Evolutionary conservation across 148 eudicot species (phyloP).

Genomic region (Pharnaceum exiguum): DNA sequence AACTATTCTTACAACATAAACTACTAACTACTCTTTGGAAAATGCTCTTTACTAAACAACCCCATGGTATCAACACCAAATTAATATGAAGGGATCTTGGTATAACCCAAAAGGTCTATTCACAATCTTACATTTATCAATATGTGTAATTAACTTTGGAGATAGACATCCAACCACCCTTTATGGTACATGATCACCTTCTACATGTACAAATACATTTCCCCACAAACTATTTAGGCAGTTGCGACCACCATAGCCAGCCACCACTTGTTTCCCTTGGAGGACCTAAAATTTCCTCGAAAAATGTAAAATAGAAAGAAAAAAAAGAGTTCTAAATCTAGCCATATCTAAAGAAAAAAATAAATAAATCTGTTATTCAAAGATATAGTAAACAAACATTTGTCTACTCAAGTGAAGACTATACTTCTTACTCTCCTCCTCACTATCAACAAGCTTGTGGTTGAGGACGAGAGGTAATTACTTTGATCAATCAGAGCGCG

Average conservation of each 20-base stretch:
- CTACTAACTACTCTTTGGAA: too few species aligned
- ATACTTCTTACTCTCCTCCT: background rate
- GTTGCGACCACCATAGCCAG: background rate
- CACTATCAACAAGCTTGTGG: background rate
- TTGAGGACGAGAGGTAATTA: background rate
- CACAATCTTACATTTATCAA: slow-evolving; percentile 4
- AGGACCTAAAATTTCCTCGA: slow-evolving; percentile 4
- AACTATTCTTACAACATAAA: too few species aligned
- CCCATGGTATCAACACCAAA: too few species aligned
- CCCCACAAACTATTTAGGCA: slow-evolving; percentile 24
- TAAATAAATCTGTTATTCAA: slow-evolving; percentile 6
- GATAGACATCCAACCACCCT: background rate
- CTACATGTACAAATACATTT: slow-evolving; percentile 33
- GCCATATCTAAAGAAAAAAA: slow-evolving; percentile 19
- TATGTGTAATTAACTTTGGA: background rate
- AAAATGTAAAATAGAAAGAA: background rate
- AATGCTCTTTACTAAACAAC: background rate
- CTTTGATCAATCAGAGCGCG: slow-evolving; percentile 20
- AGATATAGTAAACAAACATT: slow-evolving; percentile 18
- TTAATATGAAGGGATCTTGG: background rate
- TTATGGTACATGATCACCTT: slow-evolving; percentile 13
- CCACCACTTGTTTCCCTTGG: background rate
- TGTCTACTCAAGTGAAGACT: too few species aligned
- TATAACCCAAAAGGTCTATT: slow-evolving; percentile 13
- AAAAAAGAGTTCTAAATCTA: slow-evolving; percentile 6